phyloP scores from a whole-genome alignment of 2,329 filamentous ascomycete species.

The Aspergillus ochraceoroseus region DNA sequence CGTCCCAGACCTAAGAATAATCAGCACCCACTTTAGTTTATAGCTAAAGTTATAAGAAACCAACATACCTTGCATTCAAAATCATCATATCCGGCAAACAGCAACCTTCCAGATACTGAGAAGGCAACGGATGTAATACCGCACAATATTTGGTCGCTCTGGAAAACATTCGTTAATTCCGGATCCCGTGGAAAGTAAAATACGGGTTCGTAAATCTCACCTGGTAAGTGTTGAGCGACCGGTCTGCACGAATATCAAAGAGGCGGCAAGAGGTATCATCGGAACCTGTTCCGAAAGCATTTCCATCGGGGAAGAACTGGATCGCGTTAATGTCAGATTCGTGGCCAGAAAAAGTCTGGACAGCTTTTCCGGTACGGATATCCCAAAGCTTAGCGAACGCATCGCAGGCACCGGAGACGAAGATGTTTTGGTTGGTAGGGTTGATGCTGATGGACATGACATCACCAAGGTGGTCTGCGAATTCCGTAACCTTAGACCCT shows the following conservation, averaged over 20 bases:
- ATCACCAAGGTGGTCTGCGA: slow-evolving; percentile 95
- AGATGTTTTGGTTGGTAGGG: slow-evolving; percentile 97
- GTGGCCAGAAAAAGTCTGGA: slow-evolving; percentile 96
- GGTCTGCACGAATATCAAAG: slow-evolving; percentile 95
- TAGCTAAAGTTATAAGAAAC: background rate
- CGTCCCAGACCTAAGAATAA: slow-evolving; percentile 78
- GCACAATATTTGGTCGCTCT: slow-evolving; percentile 96
- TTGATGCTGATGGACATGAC: slow-evolving; percentile 99
- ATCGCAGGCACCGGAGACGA: slow-evolving; percentile 98
- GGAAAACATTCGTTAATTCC: slow-evolving; percentile 17
- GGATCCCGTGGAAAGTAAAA: background rate
- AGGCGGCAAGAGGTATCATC: slow-evolving; percentile 96
- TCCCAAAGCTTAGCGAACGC: slow-evolving; percentile 99
- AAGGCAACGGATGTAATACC: slow-evolving; percentile 98
- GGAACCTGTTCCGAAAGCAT: slow-evolving; percentile 95
- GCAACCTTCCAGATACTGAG: slow-evolving; percentile 87
- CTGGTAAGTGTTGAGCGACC: slow-evolving; percentile 66
- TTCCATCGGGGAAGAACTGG: slow-evolving; percentile 98
- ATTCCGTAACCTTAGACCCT: slow-evolving; percentile 93
- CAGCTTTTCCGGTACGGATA: slow-evolving; percentile 94
- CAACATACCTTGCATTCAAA: slow-evolving; percentile 95
- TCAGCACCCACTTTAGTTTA: too few relatives aligned
- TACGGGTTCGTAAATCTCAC: slow-evolving; percentile 41
- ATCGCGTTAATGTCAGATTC: slow-evolving; percentile 99
- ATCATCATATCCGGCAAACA: slow-evolving; percentile 97